phyloP scores from a whole-genome alignment of 2,329 filamentous ascomycete species.

The Ceratocystis ficicola region DNA sequence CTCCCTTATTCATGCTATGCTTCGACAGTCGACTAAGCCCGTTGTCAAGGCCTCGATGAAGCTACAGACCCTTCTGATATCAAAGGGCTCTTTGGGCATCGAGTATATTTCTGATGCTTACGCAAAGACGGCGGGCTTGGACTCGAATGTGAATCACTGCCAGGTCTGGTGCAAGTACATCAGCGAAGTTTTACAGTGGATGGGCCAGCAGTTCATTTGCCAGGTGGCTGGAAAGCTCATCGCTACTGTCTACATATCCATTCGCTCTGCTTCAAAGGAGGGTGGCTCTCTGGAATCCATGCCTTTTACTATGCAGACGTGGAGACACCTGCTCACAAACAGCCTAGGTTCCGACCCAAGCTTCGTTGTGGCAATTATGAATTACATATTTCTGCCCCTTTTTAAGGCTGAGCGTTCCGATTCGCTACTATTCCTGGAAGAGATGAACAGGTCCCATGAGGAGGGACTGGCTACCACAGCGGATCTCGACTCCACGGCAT shows the following conservation, averaged over 20 bases:
- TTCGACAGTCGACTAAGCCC: slow-evolving; percentile 47
- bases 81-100: slow-evolving; percentile 45
- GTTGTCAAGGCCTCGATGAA: slow-evolving; percentile 59
- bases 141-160: slow-evolving; percentile 28
- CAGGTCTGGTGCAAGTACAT: slow-evolving; percentile 42
- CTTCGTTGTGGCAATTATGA: slow-evolving; percentile 51
- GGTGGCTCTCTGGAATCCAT: slow-evolving; percentile 22
- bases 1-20: slow-evolving; percentile 46
- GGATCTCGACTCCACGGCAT: slow-evolving; percentile 41
- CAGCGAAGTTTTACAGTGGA: slow-evolving; percentile 41
- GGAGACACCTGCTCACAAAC: slow-evolving; percentile 46
- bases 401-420: slow-evolving; percentile 46
- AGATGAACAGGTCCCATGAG: slow-evolving; percentile 42
- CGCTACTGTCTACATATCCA: slow-evolving; percentile 42
- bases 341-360: slow-evolving; percentile 38
- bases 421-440: slow-evolving; percentile 45
- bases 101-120: slow-evolving; percentile 37
- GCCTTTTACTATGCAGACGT: slow-evolving; percentile 34
- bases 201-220: slow-evolving; percentile 45
- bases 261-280: slow-evolving; percentile 31
- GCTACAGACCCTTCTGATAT: slow-evolving; percentile 52
- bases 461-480: slow-evolving; percentile 28
- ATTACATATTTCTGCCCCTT: slow-evolving; percentile 50
- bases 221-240: slow-evolving; percentile 50
- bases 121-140: slow-evolving; percentile 27